Evolutionary conservation across 164 flowering plant species (phyloP), one percentile per base, ranked within the genome.

Genomic region (Echeveria elegans): DNA sequence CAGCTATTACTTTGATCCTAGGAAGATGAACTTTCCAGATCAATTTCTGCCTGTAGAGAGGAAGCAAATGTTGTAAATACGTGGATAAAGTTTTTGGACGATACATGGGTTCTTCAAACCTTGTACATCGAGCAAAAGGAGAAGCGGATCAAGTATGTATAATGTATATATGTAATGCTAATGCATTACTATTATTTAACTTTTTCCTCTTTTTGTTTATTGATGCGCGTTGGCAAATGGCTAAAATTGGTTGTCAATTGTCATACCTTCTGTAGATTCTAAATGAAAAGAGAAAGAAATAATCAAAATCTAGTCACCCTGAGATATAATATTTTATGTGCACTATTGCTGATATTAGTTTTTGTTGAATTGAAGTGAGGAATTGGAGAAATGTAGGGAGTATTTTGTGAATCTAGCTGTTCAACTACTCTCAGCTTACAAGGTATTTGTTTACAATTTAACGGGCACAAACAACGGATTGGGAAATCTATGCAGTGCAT

Each of bases 1-100:
- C 30, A 40, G 30, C 53, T 56, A 28, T 45, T 4, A 32, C 34
- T 68, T 19, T 63, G 36, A 66, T 66, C 40, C 28, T 72, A 86
- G 91, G 91, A 86, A 70, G 85, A 82, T 59, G 91, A 86, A 70
- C 73, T 86, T 40, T 71, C 79, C 30, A 83, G 69, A 73, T 76
- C 86, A 2, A 64, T 82, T 70, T 61, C 73, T 30, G 75, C 78
- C 30, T 84, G 70, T 70, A 73, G 77, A 77, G 69, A 65, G 65
- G 91, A 86, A 79, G 83, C 81, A 67, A 70, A 68, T 59, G 86
- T 77, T 65, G 82, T 82, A 28, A 74, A 72, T 74, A 67, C 77
- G 30, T 86, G 85, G 78, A 70, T 83, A 40, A 73, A 64, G 66
- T 84, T 86, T 70, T 67, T 86, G 37, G 83, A 86, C 64, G 73